Percentiles rank a stretch among this genome's conserved stretches.
Evolutionary conservation across 1,284 basidiomycete genomes (phyloP).

Genomic region (Xanthoconium separans): DNA sequence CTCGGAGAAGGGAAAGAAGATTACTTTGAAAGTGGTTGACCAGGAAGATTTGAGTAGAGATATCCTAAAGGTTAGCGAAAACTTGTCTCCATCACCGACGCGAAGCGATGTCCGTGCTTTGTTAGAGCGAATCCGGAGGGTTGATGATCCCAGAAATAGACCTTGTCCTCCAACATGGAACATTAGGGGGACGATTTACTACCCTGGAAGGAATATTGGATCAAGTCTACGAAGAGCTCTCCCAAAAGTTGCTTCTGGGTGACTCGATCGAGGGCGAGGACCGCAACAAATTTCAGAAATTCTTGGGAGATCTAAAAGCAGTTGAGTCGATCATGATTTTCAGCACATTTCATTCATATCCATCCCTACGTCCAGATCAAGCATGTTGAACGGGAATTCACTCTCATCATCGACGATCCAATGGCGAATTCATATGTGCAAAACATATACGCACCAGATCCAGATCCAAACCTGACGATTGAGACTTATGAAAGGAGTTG

Average conservation of each 20-base stretch:
- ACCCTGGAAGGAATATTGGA: slow-evolving; percentile 94
- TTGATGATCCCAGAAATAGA: slow-evolving; percentile 95
- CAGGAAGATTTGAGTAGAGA: slow-evolving; percentile 93
- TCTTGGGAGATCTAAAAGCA: slow-evolving; percentile 80
- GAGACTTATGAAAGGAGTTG: slow-evolving; percentile 83
- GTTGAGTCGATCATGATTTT: slow-evolving; percentile 37
- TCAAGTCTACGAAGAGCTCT: slow-evolving; percentile 95
- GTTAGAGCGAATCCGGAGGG: slow-evolving; percentile 88
- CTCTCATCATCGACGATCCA: slow-evolving; percentile 94
- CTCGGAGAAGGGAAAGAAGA: slow-evolving; percentile 80
- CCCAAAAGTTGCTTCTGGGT: slow-evolving; percentile 88
- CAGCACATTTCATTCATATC: neutral
- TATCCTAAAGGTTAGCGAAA: slow-evolving; percentile 75
- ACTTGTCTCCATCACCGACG: neutral
- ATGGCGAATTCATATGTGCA: slow-evolving; percentile 96
- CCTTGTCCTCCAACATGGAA: slow-evolving; percentile 88
- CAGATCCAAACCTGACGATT: slow-evolving; percentile 87
- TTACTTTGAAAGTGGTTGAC: slow-evolving; percentile 91
- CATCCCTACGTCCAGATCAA: slow-evolving; percentile 56
- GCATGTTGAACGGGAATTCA: slow-evolving; percentile 76
- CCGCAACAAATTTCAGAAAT: slow-evolving; percentile 64
- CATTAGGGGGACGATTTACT: slow-evolving; percentile 97
- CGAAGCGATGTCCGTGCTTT: neutral
- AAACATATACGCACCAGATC: slow-evolving; percentile 90
- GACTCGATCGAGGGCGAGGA: slow-evolving; percentile 62